Evolutionary conservation across 805 yeast genomes (phyloP), one percentile per base, ranked within the genome.

Genomic region (Trichomonascus vanleenenianus): DNA sequence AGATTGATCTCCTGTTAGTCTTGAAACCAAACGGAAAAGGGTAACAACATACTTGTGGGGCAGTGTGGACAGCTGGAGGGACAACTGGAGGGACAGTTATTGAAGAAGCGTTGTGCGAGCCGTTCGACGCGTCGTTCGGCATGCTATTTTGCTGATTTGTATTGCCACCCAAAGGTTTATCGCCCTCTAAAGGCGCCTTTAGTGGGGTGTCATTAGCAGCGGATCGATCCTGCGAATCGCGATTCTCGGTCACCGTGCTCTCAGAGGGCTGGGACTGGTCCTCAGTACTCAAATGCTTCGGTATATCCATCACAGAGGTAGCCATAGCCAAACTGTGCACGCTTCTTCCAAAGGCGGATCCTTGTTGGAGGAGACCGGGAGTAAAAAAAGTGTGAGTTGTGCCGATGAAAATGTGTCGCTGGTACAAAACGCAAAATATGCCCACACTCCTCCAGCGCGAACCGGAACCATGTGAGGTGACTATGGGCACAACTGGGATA

Each of bases 1-100:
- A 48, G 42, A n/a, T n/a, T n/a, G n/a, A n/a, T n/a, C n/a, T n/a
- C n/a, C 11, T 15, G 19, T 19, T 47, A 12, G 11, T 47, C 47
- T 25, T 52, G 48, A 6, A 51, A 50, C 10, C 51, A 22, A 22
- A 22, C 27, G 27, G 7, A 22, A 22, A 22, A 22, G 27, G 4
- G 27, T 22, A 22, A 27, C 51, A 39, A 3, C 38, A 12, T 11
- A 11, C 39, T 3, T 35, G 14, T 19, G 22, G 35, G 14, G 14
- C 35, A 11, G 34, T 14, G 7, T 14, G 35, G 14, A 14, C 14
- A 31, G 34, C 15, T 12, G 35, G 35, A 8, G 35, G 35, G 7
- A 14, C 35, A 32, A 16, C 9, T 3, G 16, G 9, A 6, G 35
- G 3, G 8, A 22, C 27, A 22, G 27, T 8, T 5, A 4, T 22